Evolutionary conservation across 768 basidiomycete genomes (phyloP).

Genomic region (Tephrocybe rancida): DNA sequence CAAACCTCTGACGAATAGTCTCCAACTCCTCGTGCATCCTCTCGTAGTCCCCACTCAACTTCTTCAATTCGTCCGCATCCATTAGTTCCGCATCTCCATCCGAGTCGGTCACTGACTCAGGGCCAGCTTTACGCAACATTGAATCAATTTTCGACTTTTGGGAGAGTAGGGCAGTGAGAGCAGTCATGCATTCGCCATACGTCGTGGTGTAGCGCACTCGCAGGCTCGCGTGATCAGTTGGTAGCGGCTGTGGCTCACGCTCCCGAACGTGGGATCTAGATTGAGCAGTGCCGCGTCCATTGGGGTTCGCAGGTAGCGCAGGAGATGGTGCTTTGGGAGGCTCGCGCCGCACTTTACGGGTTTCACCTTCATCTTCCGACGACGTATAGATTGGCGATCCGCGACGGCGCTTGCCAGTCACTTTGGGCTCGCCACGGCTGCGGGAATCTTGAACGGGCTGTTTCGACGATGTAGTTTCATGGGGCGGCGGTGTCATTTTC

Average conservation of each 20-base stretch:
- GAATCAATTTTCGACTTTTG: constrained; percentile 56
- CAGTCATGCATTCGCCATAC: constrained; percentile 53
- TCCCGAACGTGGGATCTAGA: constrained; percentile 33
- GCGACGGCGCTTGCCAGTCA: constrained; percentile 44
- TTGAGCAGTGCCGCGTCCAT: background rate
- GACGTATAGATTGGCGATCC: constrained; percentile 68
- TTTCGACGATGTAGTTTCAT: constrained; percentile 19
- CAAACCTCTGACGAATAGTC: constrained; percentile 44
- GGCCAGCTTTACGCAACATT: constrained; percentile 42
- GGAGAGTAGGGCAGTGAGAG: constrained; percentile 46
- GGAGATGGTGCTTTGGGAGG: constrained; percentile 18
- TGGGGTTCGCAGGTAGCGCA: constrained; percentile 25
- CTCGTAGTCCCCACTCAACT: constrained; percentile 45
- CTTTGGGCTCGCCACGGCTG: constrained; percentile 18
- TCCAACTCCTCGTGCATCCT: constrained; percentile 55
- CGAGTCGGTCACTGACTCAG: constrained; percentile 46
- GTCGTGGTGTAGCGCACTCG: constrained; percentile 53
- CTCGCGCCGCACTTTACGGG: constrained; percentile 20
- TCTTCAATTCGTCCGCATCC: constrained; percentile 52
- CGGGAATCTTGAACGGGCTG: constrained; percentile 14
- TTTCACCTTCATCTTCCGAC: constrained; percentile 61
- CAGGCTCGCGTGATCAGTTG: constrained; percentile 52
- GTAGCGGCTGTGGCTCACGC: constrained; percentile 33
- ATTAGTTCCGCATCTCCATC: constrained; percentile 57
- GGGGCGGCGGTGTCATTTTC: constrained; percentile 16